These are phyloP conservation scores for Passiflora organensis DNA, from an alignment of 345 rosid genomes.

Conservation along the genomic window DNA sequence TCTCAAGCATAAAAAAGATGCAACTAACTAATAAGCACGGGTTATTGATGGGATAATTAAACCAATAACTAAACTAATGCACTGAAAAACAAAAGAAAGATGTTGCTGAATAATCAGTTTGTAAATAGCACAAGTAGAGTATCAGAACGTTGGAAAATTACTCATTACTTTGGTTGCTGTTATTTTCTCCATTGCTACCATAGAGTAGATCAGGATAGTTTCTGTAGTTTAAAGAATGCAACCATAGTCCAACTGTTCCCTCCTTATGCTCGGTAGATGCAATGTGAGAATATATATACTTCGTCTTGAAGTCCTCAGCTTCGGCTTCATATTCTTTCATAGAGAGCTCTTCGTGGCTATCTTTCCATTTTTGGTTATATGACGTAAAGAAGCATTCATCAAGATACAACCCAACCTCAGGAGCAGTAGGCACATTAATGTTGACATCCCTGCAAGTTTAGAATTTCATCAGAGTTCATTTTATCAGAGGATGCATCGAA, in stretches of 20 bases:
- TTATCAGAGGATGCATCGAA: background rate
- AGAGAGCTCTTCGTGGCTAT: constrained; percentile 76
- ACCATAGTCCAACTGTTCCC: constrained; percentile 78
- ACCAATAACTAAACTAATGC: no score
- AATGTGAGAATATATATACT: constrained; percentile 75
- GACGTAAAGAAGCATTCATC: constrained; percentile 88
- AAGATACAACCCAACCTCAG: constrained; percentile 94
- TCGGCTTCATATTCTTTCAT: constrained; percentile 67
- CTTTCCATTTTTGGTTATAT: constrained; percentile 74
- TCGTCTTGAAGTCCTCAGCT: constrained; percentile 78
- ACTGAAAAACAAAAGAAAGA: no score
- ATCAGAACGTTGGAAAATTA: no score
- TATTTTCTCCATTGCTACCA: constrained; percentile 2
- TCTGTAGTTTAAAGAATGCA: constrained; percentile 83
- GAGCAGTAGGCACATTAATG: constrained; percentile 80
- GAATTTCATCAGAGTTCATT: background rate
- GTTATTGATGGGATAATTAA: no score
- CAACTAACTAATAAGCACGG: no score
- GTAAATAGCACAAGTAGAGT: no score
- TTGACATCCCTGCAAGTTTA: constrained; percentile 49
- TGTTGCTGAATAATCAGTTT: no score
- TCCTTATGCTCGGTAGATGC: constrained; percentile 76
- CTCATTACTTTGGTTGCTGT: background rate
- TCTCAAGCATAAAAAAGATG: no score
- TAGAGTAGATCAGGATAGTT: constrained; percentile 65